Percentiles rank a stretch among this genome's conserved stretches.
These are phyloP conservation scores for Aureobasidium sp. DNA, from an alignment of 2,329 filamentous ascomycete species.

Conservation along the genomic window DNA sequence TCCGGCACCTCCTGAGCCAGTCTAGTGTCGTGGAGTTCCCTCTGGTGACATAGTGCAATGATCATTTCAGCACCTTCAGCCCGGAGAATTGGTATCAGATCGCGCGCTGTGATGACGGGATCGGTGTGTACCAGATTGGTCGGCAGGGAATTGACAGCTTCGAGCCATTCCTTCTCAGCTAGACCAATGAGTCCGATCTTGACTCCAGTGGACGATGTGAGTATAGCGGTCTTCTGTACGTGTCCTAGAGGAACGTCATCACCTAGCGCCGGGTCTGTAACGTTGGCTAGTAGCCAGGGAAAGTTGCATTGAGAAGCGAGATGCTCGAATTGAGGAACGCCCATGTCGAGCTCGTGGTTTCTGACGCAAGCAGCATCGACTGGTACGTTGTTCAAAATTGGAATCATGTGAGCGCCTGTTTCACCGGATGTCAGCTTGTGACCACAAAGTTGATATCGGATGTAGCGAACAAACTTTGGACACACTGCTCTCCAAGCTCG, in stretches of 20 bases:
- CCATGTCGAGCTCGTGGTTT: constrained; percentile 91
- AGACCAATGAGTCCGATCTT: constrained; percentile 80
- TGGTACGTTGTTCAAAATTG: constrained; percentile 67
- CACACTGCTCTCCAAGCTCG: constrained; percentile 77
- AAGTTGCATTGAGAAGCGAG: constrained; percentile 69
- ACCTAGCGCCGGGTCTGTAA: constrained; percentile 74
- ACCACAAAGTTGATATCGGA: background rate
- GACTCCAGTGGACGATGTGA: constrained; percentile 73
- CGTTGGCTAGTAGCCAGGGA: constrained; percentile 84
- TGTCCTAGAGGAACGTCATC: constrained; percentile 66
- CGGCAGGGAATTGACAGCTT: constrained; percentile 78
- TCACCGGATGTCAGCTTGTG: background rate
- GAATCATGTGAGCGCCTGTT: constrained; percentile 73
- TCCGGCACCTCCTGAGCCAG: constrained; percentile 63
- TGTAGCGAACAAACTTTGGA: constrained; percentile 59
- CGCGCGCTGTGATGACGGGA: constrained; percentile 64
- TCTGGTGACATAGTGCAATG: constrained; percentile 74
- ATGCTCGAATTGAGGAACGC: constrained; percentile 69
- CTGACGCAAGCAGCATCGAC: constrained; percentile 78
- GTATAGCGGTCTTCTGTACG: constrained; percentile 64
- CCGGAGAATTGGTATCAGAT: constrained; percentile 64
- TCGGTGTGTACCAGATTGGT: constrained; percentile 76
- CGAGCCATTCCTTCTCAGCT: constrained; percentile 71
- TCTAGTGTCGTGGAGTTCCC: constrained; percentile 85
- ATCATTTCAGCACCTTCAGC: constrained; percentile 74